Conservation (phyloP, 2,329 filamentous ascomycete genomes). For the Ophiostoma fasciatum region DNA sequence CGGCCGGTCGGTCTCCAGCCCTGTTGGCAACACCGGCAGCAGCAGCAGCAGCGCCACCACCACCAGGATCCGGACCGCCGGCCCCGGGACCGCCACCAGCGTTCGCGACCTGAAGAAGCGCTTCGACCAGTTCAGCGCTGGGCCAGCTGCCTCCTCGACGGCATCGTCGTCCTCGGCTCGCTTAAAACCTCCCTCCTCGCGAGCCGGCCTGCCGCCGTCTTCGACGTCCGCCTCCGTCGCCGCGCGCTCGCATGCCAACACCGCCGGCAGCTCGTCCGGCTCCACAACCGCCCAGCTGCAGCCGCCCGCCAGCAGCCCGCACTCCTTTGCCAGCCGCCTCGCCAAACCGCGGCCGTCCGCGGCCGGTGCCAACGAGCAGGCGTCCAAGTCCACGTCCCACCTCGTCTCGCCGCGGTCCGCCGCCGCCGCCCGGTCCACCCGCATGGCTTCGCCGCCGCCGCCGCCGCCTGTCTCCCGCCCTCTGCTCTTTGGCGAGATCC, state of each 20-base stretch:
- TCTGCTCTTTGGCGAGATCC: conserved; percentile 62
- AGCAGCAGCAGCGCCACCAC: not conserved
- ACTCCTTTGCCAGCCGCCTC: conserved; percentile 33
- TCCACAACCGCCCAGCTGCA: not conserved
- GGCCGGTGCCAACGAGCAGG: conserved; percentile 17
- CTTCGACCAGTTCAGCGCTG: conserved; percentile 47
- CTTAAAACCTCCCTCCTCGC: not conserved
- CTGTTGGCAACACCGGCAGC: conserved; percentile 24
- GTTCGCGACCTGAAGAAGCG: conserved; percentile 68
- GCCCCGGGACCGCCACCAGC: conserved; percentile 31
- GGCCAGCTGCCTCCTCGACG: conserved; percentile 13
- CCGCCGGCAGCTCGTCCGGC: too few relatives aligned
- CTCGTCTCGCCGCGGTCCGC: conserved; percentile 18
- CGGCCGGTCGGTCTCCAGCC: conserved; percentile 41
- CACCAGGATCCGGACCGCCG: not conserved
- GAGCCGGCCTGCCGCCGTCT: not conserved
- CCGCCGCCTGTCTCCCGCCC: conserved; percentile 17
- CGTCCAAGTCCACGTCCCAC: conserved; percentile 30
- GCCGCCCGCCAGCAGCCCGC: conserved; percentile 5
- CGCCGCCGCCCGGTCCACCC: not conserved
- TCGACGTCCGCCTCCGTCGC: conserved; percentile 6
- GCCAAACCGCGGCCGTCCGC: conserved; percentile 27
- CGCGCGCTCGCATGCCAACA: conserved; percentile 9
- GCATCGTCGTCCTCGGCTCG: conserved; percentile 13
- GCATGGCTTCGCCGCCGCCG: conserved; percentile 14